Base-by-base conservation (phyloP, 345 rosid species). In the Eucalyptus caleyi region DNA sequence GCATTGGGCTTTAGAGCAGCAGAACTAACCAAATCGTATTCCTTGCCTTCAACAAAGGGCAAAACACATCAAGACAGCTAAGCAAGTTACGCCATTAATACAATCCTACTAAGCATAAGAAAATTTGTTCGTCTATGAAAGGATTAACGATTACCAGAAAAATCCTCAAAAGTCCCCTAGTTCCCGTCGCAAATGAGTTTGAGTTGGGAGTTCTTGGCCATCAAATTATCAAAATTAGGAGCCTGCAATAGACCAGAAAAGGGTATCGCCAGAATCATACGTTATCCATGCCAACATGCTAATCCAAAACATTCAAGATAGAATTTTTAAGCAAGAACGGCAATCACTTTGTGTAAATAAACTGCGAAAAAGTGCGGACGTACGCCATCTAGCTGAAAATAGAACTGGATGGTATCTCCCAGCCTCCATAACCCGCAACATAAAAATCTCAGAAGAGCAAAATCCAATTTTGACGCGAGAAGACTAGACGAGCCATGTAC, bases 131-230 rank as follows among this genome's bases (percentile, higher is more conserved):
- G 49, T 47, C 34, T 50, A 27, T 6, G 65, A 69, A 15, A 7
- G 24, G 24, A 26, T 86, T 30, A 47, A 30, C 54, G 34, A 69
- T 37, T 89, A 97, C 98, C 98, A 45, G 93, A 88, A n/a, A 95
- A 92, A 91, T 93, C 98, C 91, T 93, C 94, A 45, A 96, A 93
- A 86, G 91, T 91, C 88, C 96, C 97, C 88, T 92, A 92, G 40
- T 80, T 83, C 37, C 96, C 96, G 89, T 94, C 94, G 69, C 77
- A 30, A 88, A 88, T 40, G 44, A 96, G 94, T 87, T 89, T 92
- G 83, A 97, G 88, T 27, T 27, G 93, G 89, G 81, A 96, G 11
- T 87, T 93, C 94, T 62, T 90, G 90, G 44, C 96, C 97, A 86
- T 93, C 88, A 60, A 96, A 91, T 86, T 94, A 86, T 93, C 88